Conservation (phyloP, 495 filamentous ascomycete species). For the Trichoderma erinaceum region DNA sequence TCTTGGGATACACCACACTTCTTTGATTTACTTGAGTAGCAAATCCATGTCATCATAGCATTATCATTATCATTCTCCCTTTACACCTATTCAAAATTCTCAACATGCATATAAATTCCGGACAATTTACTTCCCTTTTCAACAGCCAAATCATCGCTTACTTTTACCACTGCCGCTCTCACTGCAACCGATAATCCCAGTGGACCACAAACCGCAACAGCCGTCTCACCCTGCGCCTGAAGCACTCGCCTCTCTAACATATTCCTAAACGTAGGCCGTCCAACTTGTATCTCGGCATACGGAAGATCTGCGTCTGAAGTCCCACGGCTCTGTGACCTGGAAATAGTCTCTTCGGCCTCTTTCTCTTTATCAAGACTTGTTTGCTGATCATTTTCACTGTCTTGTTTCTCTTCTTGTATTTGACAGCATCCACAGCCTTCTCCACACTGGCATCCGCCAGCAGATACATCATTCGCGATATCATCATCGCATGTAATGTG, state of each 20-base stretch:
- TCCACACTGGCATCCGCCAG: background rate
- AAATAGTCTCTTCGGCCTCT: background rate
- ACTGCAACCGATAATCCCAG: background rate
- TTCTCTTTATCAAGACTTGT: background rate
- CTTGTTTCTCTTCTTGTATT: background rate
- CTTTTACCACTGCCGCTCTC: background rate
- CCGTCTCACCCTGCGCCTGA: constrained; percentile 3
- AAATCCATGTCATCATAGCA: no score
- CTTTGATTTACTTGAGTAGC: no score
- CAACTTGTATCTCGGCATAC: background rate
- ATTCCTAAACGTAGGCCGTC: background rate
- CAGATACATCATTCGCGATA: background rate
- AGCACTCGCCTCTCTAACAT: background rate
- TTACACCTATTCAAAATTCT: background rate
- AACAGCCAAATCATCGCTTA: constrained; percentile 10
- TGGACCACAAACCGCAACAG: background rate
- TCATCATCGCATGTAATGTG: background rate
- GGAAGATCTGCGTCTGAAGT: constrained; percentile 7
- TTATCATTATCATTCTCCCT: no score
- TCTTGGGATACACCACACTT: no score
- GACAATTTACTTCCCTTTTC: background rate
- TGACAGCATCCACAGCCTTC: background rate
- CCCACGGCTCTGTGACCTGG: background rate
- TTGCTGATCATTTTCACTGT: background rate
- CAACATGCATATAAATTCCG: background rate